phyloP scores from a whole-genome alignment of 1,284 basidiomycete species.

The Clitocybe nebularis region DNA sequence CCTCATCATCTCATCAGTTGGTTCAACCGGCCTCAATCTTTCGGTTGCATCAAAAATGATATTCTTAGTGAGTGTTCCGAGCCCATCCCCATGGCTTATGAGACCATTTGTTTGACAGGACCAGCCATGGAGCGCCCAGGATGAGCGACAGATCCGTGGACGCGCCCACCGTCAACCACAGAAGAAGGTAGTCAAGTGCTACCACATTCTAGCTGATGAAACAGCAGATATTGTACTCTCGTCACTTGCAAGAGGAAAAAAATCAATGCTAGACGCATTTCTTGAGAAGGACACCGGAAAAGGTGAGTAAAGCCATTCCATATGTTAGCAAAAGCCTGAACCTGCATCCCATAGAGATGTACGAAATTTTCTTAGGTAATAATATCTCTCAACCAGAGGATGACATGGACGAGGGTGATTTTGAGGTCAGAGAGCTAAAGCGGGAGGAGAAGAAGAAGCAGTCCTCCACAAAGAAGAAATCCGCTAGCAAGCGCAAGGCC shows the following conservation, averaged over 20 bases:
- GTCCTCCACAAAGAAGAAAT: neutral
- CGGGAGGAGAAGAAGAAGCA: neutral
- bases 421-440: neutral
- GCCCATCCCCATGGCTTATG: neutral
- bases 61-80: slow-evolving; percentile 9
- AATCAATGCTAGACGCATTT: neutral
- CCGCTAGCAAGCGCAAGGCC: neutral
- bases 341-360: neutral
- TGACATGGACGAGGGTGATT: neutral
- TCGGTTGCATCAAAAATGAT: slow-evolving; percentile 8
- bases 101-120: neutral
- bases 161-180: slow-evolving; percentile 26
- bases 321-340: neutral
- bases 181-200: slow-evolving; percentile 16
- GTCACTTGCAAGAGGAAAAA: neutral
- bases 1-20: slow-evolving; percentile 13
- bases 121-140: slow-evolving; percentile 25
- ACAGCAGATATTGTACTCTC: slow-evolving; percentile 19
- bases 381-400: neutral
- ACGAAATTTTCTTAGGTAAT: neutral
- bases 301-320: neutral
- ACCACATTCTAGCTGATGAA: slow-evolving; percentile 22
- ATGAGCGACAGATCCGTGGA: slow-evolving; percentile 23
- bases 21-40: slow-evolving; percentile 13
- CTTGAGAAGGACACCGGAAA: neutral